phyloP scores from a whole-genome alignment of 129 eudicot genomes.

The Artemisia argyi region DNA sequence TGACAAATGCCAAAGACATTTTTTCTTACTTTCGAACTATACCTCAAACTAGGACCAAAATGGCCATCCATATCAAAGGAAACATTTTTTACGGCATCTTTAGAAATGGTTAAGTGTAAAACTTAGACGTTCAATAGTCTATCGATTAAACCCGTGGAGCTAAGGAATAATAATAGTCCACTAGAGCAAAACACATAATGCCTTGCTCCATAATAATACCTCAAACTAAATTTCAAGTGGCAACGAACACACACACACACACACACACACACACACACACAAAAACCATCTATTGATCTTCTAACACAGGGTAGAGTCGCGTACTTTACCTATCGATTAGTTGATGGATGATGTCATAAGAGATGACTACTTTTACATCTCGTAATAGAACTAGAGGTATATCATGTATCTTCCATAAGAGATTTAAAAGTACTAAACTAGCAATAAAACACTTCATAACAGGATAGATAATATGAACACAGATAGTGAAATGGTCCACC shows the following conservation, averaged over 20 bases:
- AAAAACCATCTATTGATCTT: background rate
- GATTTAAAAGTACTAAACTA: too few relatives aligned
- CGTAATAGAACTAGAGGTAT: background rate
- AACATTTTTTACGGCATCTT: too few relatives aligned
- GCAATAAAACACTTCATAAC: background rate
- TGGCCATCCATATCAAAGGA: too few relatives aligned
- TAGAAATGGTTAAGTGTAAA: too few relatives aligned
- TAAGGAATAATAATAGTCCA: slow-evolving; percentile 7
- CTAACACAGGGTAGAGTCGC: background rate
- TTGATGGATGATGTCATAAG: background rate
- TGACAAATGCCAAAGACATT: too few relatives aligned
- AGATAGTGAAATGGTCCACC: too few relatives aligned
- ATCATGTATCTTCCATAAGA: background rate
- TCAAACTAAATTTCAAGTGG: too few relatives aligned
- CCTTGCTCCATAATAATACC: background rate
- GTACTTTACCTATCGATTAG: background rate
- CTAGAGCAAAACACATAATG: background rate
- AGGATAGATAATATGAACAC: too few relatives aligned
- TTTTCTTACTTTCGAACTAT: background rate
- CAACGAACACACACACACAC: too few relatives aligned
- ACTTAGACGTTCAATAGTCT: background rate
- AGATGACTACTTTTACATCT: background rate
- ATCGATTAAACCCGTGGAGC: background rate
- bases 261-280: too few relatives aligned
- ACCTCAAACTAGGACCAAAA: background rate